Percentiles rank a stretch among this genome's conserved stretches.
These are phyloP conservation scores for Gamarada debralockiae DNA, from an alignment of 495 filamentous ascomycete species.

Conservation along the genomic window DNA sequence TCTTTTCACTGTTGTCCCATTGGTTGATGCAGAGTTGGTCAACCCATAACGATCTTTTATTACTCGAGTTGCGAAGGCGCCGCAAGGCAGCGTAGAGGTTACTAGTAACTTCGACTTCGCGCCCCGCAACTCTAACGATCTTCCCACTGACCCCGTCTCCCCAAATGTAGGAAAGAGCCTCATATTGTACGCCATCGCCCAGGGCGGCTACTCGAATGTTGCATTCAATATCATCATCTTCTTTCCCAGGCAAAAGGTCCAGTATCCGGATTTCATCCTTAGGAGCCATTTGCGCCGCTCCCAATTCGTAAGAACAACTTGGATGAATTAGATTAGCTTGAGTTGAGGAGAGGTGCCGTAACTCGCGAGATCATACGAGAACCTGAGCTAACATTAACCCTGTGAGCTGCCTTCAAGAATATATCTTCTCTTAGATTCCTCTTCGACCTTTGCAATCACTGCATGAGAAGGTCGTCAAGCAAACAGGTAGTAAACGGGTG, in stretches of 20 bases:
- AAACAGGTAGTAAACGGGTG: too few relatives aligned
- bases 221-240: background rate
- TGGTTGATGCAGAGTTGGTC: background rate
- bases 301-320: too few relatives aligned
- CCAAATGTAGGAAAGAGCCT: slow-evolving; percentile 4
- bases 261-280: too few relatives aligned
- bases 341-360: too few relatives aligned
- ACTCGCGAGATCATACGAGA: too few relatives aligned
- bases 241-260: background rate
- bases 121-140: background rate
- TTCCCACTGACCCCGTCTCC: background rate
- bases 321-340: too few relatives aligned
- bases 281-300: too few relatives aligned
- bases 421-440: too few relatives aligned
- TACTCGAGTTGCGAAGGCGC: background rate
- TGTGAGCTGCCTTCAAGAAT: too few relatives aligned
- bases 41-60: background rate
- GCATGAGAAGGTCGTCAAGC: too few relatives aligned
- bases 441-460: too few relatives aligned
- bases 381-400: too few relatives aligned
- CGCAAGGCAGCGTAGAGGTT: background rate
- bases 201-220: background rate
- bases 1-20: background rate
- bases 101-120: background rate
- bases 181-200: background rate